Evolutionary conservation across 169 alveolate genomes (phyloP).

Genomic region (Eimeria falciformis): DNA sequence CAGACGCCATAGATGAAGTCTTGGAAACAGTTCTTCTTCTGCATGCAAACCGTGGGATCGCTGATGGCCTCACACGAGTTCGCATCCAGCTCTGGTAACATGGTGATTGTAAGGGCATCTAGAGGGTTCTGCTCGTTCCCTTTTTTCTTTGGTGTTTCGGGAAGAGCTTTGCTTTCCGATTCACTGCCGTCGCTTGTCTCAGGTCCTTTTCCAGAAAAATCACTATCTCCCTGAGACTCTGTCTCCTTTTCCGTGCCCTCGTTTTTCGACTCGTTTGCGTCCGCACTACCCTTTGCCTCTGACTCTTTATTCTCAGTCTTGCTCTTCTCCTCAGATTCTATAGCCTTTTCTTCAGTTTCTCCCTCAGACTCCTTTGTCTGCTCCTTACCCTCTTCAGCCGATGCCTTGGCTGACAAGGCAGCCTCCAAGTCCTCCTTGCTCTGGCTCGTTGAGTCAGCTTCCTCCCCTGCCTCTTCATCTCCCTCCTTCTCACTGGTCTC

Average conservation of each 20-base stretch:
- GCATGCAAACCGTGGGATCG: conserved; percentile 27
- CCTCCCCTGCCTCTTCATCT: neutral
- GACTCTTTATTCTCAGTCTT: neutral
- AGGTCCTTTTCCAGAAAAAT: neutral
- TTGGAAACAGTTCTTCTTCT: conserved; percentile 33
- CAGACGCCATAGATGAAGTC: conserved; percentile 52
- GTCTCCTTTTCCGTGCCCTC: neutral
- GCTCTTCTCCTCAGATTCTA: neutral
- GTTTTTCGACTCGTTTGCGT: neutral
- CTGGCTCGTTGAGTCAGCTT: neutral
- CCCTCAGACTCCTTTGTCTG: neutral
- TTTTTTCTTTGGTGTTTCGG: neutral
- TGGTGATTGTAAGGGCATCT: neutral
- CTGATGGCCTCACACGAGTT: conserved; percentile 27
- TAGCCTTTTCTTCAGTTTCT: no score
- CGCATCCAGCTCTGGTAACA: neutral
- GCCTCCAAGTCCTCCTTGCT: neutral
- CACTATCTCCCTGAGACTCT: neutral
- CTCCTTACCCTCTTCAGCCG: neutral
- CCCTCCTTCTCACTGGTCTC: neutral
- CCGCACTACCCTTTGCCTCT: neutral
- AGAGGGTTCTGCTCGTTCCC: neutral
- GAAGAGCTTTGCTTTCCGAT: neutral
- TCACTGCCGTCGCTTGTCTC: neutral
- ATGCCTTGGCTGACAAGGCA: neutral